phyloP scores from a whole-genome alignment of 257 asterid species.

The Solanum chiquidenum region DNA sequence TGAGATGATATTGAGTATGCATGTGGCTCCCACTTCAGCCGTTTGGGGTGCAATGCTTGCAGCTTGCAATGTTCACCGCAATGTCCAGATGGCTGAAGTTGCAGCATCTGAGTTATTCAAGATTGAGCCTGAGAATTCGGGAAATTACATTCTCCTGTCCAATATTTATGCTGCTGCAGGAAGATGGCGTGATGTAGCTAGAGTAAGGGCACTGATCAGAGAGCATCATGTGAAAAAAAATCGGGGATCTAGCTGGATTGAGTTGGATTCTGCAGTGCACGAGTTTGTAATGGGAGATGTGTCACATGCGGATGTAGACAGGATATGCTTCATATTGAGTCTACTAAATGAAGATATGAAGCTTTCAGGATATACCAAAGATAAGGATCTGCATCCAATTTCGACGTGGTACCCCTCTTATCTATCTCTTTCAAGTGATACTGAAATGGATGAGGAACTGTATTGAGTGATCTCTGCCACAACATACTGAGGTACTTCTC shows the following conservation, averaged over 20 bases:
- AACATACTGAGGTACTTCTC: background rate
- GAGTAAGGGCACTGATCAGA: background rate
- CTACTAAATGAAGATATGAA: constrained; percentile 2
- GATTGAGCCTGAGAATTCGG: constrained; percentile 12
- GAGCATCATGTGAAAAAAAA: background rate
- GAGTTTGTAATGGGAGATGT: constrained; percentile 4
- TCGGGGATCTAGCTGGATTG: constrained; percentile 8
- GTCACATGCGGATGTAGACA: background rate
- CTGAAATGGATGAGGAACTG: background rate
- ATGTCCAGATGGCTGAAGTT: constrained; percentile 9
- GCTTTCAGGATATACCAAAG: background rate
- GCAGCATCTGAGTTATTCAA: constrained; percentile 1
- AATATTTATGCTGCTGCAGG: constrained; percentile 2
- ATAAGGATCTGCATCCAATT: background rate
- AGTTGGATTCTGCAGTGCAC: constrained; percentile 7
- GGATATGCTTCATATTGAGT: background rate
- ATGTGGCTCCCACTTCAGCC: background rate
- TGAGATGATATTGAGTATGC: background rate
- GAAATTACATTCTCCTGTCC: background rate
- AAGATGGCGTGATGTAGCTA: constrained; percentile 4
- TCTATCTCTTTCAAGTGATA: background rate
- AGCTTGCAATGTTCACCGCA: background rate
- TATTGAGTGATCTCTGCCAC: background rate
- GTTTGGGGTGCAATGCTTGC: constrained; percentile 7
- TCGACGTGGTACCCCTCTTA: background rate